A percentile compares a stretch with the other conserved stretches of the same genome.
These are phyloP conservation scores for Xylaria venustula DNA, from an alignment of 495 filamentous ascomycete genomes.

Conservation along the genomic window DNA sequence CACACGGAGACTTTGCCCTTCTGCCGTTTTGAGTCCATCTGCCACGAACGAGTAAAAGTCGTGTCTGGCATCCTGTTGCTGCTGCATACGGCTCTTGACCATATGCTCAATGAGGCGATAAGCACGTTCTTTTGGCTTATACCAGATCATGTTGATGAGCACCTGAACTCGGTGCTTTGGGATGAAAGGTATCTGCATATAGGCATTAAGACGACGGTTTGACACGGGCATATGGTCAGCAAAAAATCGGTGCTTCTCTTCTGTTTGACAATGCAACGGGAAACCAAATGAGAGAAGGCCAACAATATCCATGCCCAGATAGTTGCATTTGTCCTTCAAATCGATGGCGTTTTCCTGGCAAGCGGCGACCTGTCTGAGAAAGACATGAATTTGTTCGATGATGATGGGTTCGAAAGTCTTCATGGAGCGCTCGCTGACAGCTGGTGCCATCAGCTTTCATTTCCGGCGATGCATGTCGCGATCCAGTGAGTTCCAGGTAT, in stretches of 20 bases:
- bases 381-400: conserved; percentile 6
- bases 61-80: conserved; percentile 11
- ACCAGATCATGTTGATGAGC: not conserved
- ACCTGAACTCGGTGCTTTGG: not conserved
- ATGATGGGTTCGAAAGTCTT: conserved; percentile 10
- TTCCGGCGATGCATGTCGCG: not conserved
- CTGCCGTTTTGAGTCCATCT: conserved; percentile 31
- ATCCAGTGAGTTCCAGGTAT: not conserved
- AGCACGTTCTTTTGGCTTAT: too few relatives aligned
- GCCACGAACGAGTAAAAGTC: conserved; percentile 35
- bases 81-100: conserved; percentile 5
- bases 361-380: conserved; percentile 20
- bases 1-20: not conserved
- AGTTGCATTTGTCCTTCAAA: not conserved
- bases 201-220: not conserved
- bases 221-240: too few relatives aligned
- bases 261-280: not conserved
- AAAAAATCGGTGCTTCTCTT: not conserved
- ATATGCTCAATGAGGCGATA: not conserved
- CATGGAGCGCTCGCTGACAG: conserved; percentile 4
- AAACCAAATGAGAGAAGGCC: conserved; percentile 7
- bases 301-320: conserved; percentile 1
- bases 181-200: not conserved
- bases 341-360: conserved; percentile 17
- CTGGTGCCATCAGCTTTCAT: conserved; percentile 5